Evolutionary conservation across 129 eudicot genomes (phyloP), one percentile per base, ranked within the genome.

Genomic region (Chrysanthemum makinoi): DNA sequence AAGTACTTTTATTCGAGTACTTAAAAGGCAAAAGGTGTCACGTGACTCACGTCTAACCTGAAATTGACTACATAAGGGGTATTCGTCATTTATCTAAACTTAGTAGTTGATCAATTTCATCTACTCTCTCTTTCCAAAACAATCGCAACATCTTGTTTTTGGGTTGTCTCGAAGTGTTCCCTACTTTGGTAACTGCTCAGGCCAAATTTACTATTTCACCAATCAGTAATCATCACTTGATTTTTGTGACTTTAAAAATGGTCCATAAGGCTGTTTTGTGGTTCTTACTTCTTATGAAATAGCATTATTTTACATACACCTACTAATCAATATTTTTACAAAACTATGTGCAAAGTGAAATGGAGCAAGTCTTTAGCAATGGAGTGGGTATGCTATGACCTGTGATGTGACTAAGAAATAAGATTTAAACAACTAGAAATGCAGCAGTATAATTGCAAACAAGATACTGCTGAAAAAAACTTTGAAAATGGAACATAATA

Each of bases 401-500:
- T 58, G 63, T 39, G 46, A 39, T 39, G 46, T 39, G 46, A 39
- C 9, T 39, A 7, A 39, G 10, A 39, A 39, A 39, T 39, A 39
- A 39, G 10, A 6, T 39, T 39, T 19, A 16, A 15, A 52, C 7
- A 3, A 52, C 57, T 39, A 52, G 17, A 52, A 13, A 52, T 52
- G n/a, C 17, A 56, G 20, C 11, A 35, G 26, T 2, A 53, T 70
- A 24, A 35, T 35, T 35, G 43, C 43, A 35, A 35, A 35, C 43
- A 35, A 35, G 43, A 35, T 35, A 35, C 0, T 35, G 2, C 43
- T 5, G 43, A 35, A 35, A 95, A 96, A 20, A 20, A 7, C 17
- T 72, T 62, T 28, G 15, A 59, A 19, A 1, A 63, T 53, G 33
- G 46, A 43, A 53, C 4, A 43, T 18, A 35, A 52, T 8, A 3